Evolutionary conservation across 228 moss, liverwort and hornwort species (phyloP).

Genomic region (Sphagnum fallax): DNA sequence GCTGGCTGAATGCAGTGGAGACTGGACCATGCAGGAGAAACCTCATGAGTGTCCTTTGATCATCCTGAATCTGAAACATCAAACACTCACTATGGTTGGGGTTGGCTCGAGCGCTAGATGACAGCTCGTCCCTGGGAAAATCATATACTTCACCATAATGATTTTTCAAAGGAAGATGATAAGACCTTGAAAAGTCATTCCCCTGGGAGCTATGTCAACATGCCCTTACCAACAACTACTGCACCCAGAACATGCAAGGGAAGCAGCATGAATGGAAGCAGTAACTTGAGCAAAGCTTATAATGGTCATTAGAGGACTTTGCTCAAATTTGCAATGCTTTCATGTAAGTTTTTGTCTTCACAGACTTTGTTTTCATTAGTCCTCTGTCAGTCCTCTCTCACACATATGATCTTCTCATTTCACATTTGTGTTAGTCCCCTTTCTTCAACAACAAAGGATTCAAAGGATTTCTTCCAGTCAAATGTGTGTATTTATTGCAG

Average conservation of each 20-base stretch:
- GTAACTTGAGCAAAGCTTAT: no score
- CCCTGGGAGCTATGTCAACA: constrained; percentile 6
- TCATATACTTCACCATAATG: constrained; percentile 26
- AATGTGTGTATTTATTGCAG: no score
- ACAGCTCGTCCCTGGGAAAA: constrained; percentile 47
- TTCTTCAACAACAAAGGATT: no score
- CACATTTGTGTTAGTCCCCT: no score
- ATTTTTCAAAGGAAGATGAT: constrained; percentile 13
- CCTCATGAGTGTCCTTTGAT: constrained; percentile 30
- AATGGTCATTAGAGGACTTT: no score
- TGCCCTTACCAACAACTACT: not conserved
- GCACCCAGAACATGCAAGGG: constrained; percentile 5
- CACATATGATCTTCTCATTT: no score
- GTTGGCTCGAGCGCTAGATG: constrained; percentile 50
- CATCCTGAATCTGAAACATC: constrained; percentile 32
- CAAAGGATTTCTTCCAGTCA: no score
- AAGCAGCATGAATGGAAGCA: no score
- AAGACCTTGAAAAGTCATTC: constrained; percentile 15
- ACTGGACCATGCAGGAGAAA: constrained; percentile 14
- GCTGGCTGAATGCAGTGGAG: constrained; percentile 10
- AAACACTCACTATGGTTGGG: constrained; percentile 34
- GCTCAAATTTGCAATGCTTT: no score
- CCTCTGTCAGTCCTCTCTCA: no score
- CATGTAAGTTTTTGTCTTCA: no score
- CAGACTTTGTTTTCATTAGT: no score